Conservation (phyloP, 2,329 filamentous ascomycete species). For the Pseudofabraea citricarpa region DNA sequence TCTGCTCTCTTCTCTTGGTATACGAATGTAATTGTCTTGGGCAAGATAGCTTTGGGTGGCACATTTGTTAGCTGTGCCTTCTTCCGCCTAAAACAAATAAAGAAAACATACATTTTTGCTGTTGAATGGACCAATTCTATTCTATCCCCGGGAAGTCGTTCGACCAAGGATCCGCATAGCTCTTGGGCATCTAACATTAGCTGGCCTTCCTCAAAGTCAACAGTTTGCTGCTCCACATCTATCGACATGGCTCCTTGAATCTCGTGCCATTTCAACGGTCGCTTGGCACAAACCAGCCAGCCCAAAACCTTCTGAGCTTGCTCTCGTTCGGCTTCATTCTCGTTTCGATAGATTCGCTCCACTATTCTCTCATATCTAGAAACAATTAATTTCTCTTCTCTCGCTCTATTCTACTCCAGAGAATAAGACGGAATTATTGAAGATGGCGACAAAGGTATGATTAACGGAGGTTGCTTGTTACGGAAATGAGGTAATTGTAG, state of each 20-base stretch:
- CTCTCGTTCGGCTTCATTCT: conserved; percentile 1
- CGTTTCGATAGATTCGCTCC: conserved; percentile 6
- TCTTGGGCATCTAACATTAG: conserved; percentile 25
- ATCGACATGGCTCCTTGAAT: conserved; percentile 33
- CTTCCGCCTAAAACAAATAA: not conserved
- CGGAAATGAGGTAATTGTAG: too few species aligned
- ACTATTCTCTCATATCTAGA: conserved; percentile 13
- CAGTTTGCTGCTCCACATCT: conserved; percentile 18
- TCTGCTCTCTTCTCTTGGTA: conserved; percentile 12
- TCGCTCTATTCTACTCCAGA: too few species aligned
- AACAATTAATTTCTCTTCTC: not conserved
- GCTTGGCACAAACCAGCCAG: conserved; percentile 33
- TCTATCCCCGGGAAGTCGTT: conserved; percentile 2
- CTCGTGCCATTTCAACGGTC: conserved; percentile 35
- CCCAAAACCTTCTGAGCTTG: conserved; percentile 25
- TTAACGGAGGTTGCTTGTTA: not conserved
- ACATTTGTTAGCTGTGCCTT: too few species aligned
- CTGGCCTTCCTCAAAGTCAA: conserved; percentile 25
- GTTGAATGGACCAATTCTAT: not conserved
- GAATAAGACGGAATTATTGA: too few species aligned
- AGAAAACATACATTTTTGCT: not conserved
- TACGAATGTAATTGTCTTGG: conserved; percentile 8
- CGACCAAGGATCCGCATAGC: conserved; percentile 32
- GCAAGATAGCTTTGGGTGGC: not conserved
- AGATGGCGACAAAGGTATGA: not conserved